Evolutionary conservation across 179 eudicot species (phyloP).

Genomic region (Amaranthus tricolor): DNA sequence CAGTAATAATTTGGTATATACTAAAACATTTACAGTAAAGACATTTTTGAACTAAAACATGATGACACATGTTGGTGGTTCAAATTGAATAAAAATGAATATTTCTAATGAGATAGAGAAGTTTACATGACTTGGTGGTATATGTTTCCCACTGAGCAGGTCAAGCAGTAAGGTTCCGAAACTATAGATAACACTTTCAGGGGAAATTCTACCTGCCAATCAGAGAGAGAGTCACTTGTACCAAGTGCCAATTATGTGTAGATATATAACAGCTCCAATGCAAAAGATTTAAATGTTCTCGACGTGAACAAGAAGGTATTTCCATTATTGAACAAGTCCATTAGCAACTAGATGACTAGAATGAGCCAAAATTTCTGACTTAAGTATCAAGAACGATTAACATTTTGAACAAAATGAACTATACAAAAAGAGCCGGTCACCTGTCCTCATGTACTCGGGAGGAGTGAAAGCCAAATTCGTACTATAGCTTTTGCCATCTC

Average conservation of each 20-base stretch:
- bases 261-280: neutral
- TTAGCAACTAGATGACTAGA: neutral
- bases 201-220: conserved; percentile 41
- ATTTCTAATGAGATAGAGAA: conserved; percentile 13
- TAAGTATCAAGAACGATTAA: neutral
- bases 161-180: conserved; percentile 44
- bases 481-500: conserved; percentile 95
- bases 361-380: neutral
- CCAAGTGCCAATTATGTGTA: neutral
- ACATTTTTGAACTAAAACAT: neutral
- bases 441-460: conserved; percentile 93
- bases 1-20: neutral
- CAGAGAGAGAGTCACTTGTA: conserved; percentile 8
- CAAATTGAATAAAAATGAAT: neutral
- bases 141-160: conserved; percentile 60
- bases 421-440: conserved; percentile 26
- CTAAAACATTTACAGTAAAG: neutral
- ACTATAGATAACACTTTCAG: conserved; percentile 45
- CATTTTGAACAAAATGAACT: neutral
- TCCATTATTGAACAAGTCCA: neutral
- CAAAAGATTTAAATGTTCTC: neutral
- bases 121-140: conserved; percentile 83
- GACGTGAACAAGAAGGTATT: neutral
- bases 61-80: conserved; percentile 8
- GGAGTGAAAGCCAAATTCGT: conserved; percentile 97